Evolutionary conservation across 768 basidiomycete genomes (phyloP), one percentile per base, ranked within the genome.

Genomic region (Tulasnella sp.): DNA sequence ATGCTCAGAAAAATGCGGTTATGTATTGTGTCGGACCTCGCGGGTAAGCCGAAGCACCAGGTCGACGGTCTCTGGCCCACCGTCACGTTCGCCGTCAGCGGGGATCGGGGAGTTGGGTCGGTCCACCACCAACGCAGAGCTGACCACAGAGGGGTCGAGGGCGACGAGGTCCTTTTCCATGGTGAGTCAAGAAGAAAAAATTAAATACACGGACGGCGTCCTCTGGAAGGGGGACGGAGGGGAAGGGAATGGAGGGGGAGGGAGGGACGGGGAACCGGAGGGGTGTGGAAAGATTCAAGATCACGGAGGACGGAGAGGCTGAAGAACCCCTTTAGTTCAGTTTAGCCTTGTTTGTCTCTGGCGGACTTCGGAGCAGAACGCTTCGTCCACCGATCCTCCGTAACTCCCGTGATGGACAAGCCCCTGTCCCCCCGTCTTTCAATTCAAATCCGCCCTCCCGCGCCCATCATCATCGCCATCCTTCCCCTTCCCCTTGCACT

Each of bases 81-180:
- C 48, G 58, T 42, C 76, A 77, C 76, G 76, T 41, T 77, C 76
- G 76, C 76, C 76, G 76, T 77, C 48, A 58, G 24, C 46, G 76
- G 76, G 40, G 76, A 41, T 54, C 58, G 44, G 40, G 9, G 41
- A 42, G 48, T 40, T 48, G n/a, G 44, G 41, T 42, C 41, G 40
- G 46, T 77, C 76, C 1, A 77, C 18, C 24, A 77, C 48, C 7
- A 28, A 9, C 12, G 76, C 76, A 1, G 76, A 77, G 50, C 40
- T 24, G 7, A 64, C 76, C 5, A 40, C 40, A 18, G 41, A 54
- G 37, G 58, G 58, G 34, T 77, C 76, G 58, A 77, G 18, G 46
- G 60, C 76, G 37, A 54, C 76, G 58, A 77, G 20, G 16, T 44
- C 42, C 12, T 18, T 75, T 14, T 44, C 48, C 42, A 44, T 50